Evolutionary conservation across 345 rosid genomes (phyloP).

Genomic region (Eucalyptus decipiens): DNA sequence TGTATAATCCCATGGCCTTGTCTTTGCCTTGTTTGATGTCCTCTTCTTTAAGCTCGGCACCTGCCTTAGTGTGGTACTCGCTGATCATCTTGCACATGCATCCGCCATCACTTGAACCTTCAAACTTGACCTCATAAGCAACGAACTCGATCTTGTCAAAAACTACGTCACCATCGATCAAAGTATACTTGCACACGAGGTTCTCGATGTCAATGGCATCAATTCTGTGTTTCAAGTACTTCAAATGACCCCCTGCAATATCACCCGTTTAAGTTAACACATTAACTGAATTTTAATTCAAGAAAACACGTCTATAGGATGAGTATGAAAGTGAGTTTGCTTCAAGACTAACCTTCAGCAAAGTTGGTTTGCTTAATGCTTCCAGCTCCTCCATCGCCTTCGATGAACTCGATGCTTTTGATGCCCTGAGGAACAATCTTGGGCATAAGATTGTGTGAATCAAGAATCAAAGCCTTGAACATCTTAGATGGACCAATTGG

Average conservation of each 20-base stretch:
- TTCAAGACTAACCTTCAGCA: not conserved
- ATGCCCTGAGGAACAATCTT: slow-evolving; percentile 2
- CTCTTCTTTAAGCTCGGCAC: slow-evolving; percentile 3
- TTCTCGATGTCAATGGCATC: slow-evolving; percentile 14
- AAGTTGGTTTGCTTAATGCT: not conserved
- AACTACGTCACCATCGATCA: slow-evolving; percentile 6
- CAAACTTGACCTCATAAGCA: slow-evolving; percentile 5
- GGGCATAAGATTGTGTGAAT: not conserved
- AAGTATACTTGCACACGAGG: not conserved
- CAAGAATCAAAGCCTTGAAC: slow-evolving; percentile 3
- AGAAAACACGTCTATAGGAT: too few relatives aligned
- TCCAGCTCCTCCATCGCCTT: slow-evolving; percentile 13
- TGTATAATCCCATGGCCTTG: not conserved
- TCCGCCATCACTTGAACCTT: not conserved
- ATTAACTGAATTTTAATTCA: not conserved
- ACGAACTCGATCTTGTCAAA: slow-evolving; percentile 7
- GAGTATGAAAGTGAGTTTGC: not conserved
- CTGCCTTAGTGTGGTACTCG: not conserved
- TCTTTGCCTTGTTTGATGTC: slow-evolving; percentile 1
- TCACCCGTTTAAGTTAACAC: not conserved
- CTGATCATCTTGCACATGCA: slow-evolving; percentile 7
- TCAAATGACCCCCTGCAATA: not conserved
- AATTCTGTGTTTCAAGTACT: slow-evolving; percentile 8
- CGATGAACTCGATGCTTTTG: not conserved
- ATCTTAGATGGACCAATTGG: not conserved